Conservation (phyloP, 1,284 basidiomycete genomes). For the Uromyces viciae-fabae region DNA sequence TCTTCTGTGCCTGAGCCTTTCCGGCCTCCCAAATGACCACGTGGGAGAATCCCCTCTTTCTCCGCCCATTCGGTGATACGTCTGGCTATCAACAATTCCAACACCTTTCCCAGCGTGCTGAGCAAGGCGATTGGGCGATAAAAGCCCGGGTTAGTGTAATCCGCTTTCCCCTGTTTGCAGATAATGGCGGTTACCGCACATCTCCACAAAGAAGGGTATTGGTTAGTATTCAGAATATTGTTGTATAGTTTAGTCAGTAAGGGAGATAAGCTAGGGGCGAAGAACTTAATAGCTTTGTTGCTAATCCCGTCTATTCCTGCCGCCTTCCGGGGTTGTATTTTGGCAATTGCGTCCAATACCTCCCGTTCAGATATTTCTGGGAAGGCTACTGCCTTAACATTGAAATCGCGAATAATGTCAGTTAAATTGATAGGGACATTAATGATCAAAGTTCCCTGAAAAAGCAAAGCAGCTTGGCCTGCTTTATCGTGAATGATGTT, state of each 20-base stretch:
- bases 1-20: too few relatives aligned
- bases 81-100: background rate
- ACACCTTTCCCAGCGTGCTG: background rate
- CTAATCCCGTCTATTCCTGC: background rate
- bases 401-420: background rate
- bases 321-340: background rate
- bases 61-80: background rate
- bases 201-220: background rate
- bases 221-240: background rate
- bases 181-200: background rate
- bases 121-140: constrained; percentile 5
- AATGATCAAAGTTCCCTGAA: background rate
- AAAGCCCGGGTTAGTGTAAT: background rate
- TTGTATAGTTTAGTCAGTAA: background rate
- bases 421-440: background rate
- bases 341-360: background rate
- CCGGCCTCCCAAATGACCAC: background rate
- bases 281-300: background rate
- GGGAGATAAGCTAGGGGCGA: background rate
- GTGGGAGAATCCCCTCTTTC: background rate
- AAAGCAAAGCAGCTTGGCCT: background rate
- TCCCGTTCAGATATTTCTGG: background rate
- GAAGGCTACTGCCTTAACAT: background rate
- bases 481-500: background rate
- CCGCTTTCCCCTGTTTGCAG: background rate